Evolutionary conservation across 2,329 filamentous ascomycete genomes (phyloP).

Genomic region (Drechslerella coelobrocha): DNA sequence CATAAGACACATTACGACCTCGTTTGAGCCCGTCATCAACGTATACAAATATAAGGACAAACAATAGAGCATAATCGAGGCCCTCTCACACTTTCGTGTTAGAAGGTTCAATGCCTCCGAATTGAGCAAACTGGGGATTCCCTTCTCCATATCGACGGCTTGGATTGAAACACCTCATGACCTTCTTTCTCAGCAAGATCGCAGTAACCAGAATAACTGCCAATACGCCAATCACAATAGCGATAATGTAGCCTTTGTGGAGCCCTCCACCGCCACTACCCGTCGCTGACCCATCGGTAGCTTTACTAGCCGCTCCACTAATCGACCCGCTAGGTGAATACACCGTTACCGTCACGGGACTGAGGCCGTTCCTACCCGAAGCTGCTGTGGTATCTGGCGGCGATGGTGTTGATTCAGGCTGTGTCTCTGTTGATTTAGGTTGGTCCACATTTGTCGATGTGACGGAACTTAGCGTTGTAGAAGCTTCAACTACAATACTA

Average conservation of each 20-base stretch:
- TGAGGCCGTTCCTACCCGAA: background rate
- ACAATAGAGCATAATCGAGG: no score
- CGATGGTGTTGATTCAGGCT: background rate
- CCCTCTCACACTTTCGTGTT: no score
- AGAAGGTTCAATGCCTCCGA: slow-evolving; percentile 4
- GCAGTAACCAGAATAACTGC: slow-evolving; percentile 1
- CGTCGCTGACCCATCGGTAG: background rate
- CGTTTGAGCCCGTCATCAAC: no score
- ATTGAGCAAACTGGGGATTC: slow-evolving; percentile 2
- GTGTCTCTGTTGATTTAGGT: background rate
- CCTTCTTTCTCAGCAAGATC: slow-evolving; percentile 1
- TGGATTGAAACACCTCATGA: background rate
- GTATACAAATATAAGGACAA: no score
- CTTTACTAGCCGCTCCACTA: background rate
- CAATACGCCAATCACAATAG: slow-evolving; percentile 1
- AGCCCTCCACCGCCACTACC: background rate
- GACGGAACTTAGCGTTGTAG: no score
- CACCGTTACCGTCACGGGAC: slow-evolving; percentile 8
- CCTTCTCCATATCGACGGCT: background rate
- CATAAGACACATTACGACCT: no score
- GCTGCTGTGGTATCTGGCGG: background rate
- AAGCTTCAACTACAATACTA: background rate
- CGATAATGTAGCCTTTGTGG: slow-evolving; percentile 7
- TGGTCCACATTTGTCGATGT: background rate
- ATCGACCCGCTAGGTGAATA: background rate